phyloP scores from a whole-genome alignment of 1,139 yeast genomes.

The Saccharomyces hybrid region DNA sequence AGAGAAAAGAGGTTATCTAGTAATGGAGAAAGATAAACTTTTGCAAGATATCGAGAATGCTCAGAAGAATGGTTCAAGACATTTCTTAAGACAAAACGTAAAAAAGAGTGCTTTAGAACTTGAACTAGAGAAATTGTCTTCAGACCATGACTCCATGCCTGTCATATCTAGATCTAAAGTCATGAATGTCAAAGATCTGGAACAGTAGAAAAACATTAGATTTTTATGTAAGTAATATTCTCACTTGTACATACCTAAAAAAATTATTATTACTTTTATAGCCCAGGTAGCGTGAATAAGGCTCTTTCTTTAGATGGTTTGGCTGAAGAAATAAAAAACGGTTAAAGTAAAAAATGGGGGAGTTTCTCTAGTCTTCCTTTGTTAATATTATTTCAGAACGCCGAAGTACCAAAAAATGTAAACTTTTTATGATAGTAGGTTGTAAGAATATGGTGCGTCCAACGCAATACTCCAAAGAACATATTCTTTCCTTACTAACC shows the following conservation, averaged over 20 bases:
- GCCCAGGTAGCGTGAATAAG: no score
- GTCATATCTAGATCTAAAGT: neutral
- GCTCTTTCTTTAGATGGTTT: no score
- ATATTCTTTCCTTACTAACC: no score
- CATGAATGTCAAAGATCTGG: neutral
- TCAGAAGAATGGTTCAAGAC: conserved; percentile 20
- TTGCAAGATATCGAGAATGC: conserved; percentile 26
- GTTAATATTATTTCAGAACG: no score
- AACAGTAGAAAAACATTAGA: neutral
- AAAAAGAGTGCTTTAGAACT: conserved; percentile 25
- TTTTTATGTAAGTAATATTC: neutral
- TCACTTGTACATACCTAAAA: neutral
- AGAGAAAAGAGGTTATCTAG: conserved; percentile 69
- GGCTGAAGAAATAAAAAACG: no score
- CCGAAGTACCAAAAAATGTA: no score
- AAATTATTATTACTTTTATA: neutral
- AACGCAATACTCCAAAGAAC: no score
- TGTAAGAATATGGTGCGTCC: no score
- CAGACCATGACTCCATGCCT: conserved; percentile 1
- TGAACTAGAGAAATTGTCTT: conserved; percentile 19
- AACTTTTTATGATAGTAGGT: no score
- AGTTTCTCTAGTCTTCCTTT: no score
- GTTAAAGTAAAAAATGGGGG: no score
- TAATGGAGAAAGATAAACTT: conserved; percentile 32
- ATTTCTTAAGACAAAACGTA: conserved; percentile 11